phyloP scores from a whole-genome alignment of 208 protist genomes.

The Lotmaria passim region DNA sequence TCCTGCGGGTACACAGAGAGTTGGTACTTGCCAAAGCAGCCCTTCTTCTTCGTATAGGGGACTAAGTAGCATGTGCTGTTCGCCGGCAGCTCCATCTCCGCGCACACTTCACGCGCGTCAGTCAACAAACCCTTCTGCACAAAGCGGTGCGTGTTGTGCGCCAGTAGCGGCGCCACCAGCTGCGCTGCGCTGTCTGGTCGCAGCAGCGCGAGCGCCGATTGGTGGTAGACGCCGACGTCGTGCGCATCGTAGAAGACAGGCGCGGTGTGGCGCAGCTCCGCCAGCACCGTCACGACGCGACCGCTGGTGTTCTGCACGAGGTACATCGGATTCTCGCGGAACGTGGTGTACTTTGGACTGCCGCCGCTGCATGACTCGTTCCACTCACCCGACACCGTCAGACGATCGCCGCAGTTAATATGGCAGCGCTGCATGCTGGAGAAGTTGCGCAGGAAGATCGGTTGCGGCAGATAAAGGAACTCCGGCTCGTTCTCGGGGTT shows the following conservation, averaged over 20 bases:
- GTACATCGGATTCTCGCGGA: slow-evolving; percentile 87
- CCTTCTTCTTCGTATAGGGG: slow-evolving; percentile 80
- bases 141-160: slow-evolving; percentile 69
- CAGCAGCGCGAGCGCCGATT: slow-evolving; percentile 78
- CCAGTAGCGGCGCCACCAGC: slow-evolving; percentile 70
- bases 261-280: slow-evolving; percentile 61
- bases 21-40: slow-evolving; percentile 60
- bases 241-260: slow-evolving; percentile 36
- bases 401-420: slow-evolving; percentile 84
- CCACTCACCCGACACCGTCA: slow-evolving; percentile 74
- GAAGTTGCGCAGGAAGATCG: slow-evolving; percentile 79
- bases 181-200: slow-evolving; percentile 61
- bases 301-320: slow-evolving; percentile 81
- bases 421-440: slow-evolving; percentile 83
- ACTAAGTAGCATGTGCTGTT: slow-evolving; percentile 80
- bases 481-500: slow-evolving; percentile 49
- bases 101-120: slow-evolving; percentile 78
- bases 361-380: slow-evolving; percentile 67
- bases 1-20: slow-evolving; percentile 85
- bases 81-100: slow-evolving; percentile 77
- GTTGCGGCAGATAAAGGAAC: slow-evolving; percentile 64
- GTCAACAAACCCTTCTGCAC: slow-evolving; percentile 85
- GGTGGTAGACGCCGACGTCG: slow-evolving; percentile 71
- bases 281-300: slow-evolving; percentile 59
- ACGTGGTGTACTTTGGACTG: slow-evolving; percentile 79